Base-by-base conservation (phyloP, 2,329 filamentous ascomycete species). In the Cadophora malorum region DNA sequence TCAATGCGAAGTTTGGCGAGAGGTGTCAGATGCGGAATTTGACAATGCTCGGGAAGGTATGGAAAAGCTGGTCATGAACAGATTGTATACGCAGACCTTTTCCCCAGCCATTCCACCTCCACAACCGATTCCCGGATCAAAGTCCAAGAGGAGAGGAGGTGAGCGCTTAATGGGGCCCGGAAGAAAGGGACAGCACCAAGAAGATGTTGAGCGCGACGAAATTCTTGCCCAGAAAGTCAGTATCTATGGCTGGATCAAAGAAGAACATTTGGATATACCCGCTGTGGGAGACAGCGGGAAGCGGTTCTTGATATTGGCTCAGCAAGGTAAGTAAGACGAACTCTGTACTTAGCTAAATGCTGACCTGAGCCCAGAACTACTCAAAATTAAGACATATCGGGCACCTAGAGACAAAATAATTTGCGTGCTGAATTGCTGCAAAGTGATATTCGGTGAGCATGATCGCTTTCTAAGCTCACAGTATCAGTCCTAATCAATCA, bases 21-120 rank as follows among this genome's bases (percentile, higher is more conserved):
- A 96, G 41, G 93, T 98, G 0, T 97, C 94, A 0, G 96, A 99
- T 78, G 93, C 93, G 47, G 96, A 99, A 76, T 99, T 99, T 75
- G 96, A 99, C 79, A 99, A 99, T 79, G 96, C 96, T 16, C 90
- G 94, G 74, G 96, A 99, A 81, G 96, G 96, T 41, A 99, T 99
- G 96, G 96, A 99, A 82, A 99, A 99, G 79, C 85, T 99, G 4
- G 96, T 99, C 73, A 99, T 99, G 96, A 99, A 99, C 78, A 86
- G 96, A 66, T 82, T 99, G 4, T 99, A 99, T 79, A 89, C 90
- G 0, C 96, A 99, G 79, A 98, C 96, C 0, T 99, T 99, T 78
- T 97, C 95, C 0, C 96, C 96, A 0, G 93, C 93, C 16, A 99
- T 99, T 71, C 88, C 93, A 3, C 86, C 93, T 0, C 91, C 93